These are phyloP conservation scores for Aspergillus puulaauensis DNA, from an alignment of 2,329 filamentous ascomycete genomes.

Conservation along the genomic window DNA sequence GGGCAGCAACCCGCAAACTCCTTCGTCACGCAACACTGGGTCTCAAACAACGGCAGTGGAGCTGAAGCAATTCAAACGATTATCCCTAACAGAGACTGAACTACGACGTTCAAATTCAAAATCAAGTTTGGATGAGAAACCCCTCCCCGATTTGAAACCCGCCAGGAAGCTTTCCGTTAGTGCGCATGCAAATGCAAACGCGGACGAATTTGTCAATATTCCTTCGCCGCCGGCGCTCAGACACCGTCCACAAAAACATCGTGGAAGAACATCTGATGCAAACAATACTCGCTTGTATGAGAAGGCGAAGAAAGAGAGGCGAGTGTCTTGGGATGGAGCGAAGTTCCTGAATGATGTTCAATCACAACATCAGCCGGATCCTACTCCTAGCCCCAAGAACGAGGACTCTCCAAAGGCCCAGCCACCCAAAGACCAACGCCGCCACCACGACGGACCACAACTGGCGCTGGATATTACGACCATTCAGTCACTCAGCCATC, in stretches of 20 bases:
- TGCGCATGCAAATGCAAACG: slow-evolving; percentile 24
- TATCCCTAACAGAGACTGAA: slow-evolving; percentile 40
- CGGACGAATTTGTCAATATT: slow-evolving; percentile 28
- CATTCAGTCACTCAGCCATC: slow-evolving; percentile 35
- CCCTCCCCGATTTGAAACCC: slow-evolving; percentile 29
- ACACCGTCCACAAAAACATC: slow-evolving; percentile 41
- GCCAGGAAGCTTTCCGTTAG: slow-evolving; percentile 33
- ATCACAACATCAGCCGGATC: slow-evolving; percentile 14
- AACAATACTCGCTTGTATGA: slow-evolving; percentile 19
- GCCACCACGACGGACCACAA: slow-evolving; percentile 8
- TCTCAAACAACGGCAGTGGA: slow-evolving; percentile 36
- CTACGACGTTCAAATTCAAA: slow-evolving; percentile 35
- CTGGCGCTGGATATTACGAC: slow-evolving; percentile 14
- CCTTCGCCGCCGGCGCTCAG: slow-evolving; percentile 41
- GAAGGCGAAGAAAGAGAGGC: slow-evolving; percentile 29
- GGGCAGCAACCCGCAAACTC: slow-evolving; percentile 25
- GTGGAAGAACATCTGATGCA: slow-evolving; percentile 28
- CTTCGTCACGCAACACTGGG: slow-evolving; percentile 27
- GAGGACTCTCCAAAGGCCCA: slow-evolving; percentile 17
- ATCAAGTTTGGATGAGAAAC: slow-evolving; percentile 33
- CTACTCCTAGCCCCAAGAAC: slow-evolving; percentile 8
- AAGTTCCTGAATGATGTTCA: slow-evolving; percentile 32
- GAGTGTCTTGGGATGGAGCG: slow-evolving; percentile 41
- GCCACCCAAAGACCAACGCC: slow-evolving; percentile 23
- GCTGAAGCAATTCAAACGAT: slow-evolving; percentile 40